Base-by-base conservation (phyloP, 495 filamentous ascomycete species). In the Penicillium dipodomyicola region DNA sequence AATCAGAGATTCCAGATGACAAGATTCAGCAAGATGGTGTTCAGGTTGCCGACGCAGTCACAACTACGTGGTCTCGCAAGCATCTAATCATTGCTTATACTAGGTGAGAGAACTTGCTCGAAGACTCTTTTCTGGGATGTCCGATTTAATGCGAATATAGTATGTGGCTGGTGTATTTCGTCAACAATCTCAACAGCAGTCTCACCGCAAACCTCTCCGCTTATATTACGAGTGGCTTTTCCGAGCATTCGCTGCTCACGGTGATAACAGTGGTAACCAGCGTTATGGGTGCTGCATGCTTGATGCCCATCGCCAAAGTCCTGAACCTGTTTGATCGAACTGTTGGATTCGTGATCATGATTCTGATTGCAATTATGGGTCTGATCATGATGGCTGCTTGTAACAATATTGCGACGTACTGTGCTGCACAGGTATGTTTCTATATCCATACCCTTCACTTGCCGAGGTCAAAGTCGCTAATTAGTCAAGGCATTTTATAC, bases 281-380 rank as follows among this genome's bases (percentile, higher is more conserved):
- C 22, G 56, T 89, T 40, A 82, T 88, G 56, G 81, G 79, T 29
- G 60, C 59, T 83, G 83, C 62, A 66, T 87, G 54, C 63, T 76
- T 53, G 83, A 86, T 88, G 44, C 79, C 86, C 4, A 73, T 88
- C 35, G 85, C 84, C 41, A 89, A 89, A 67, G 69, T 89, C 23
- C 73, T 88, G 49, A 84, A 88, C 62, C 71, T 86, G 20, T 89
- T 80, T 77, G 87, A 86, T 37, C 65, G 82, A 60, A 58, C 81
- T 63, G 61, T 79, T 32, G 73, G 73, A 37, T 86, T 85, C 56
- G 77, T 65, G 9, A 33, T 81, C 44, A 68, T 71, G 63, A 55
- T 78, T 6, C 47, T 60, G 23, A 60, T 72, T 48, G 59, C 67
- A 25, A 72, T 71, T 2, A 32, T 79, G 23, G 79, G 77, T 1